Evolutionary conservation across 2,329 filamentous ascomycete genomes (phyloP), one percentile per base, ranked within the genome.

Genomic region (Pseudogymnoascus sp.): DNA sequence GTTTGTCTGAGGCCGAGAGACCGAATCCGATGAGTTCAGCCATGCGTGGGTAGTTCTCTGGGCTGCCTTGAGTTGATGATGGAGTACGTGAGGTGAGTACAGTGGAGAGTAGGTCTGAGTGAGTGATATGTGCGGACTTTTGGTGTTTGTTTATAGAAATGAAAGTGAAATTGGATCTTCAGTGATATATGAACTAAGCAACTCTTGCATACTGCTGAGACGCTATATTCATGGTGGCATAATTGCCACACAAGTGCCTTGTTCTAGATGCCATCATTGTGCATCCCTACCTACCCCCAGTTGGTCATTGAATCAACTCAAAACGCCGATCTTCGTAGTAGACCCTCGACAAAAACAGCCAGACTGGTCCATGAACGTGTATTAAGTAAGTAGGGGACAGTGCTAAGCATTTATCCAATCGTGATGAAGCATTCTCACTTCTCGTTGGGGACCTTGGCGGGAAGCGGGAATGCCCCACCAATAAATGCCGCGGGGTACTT

Each of bases 401-500:
- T 6, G 23, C 46, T 31, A 53, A 28, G 23, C 44, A 28, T 53
- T 53, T 53, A 50, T 8, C 44, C 44, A 53, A 53, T 53, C 23
- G 46, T 16, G 8, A 11, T 31, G 44, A 53, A 53, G 46, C 46
- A 53, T 53, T 53, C 14, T 53, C 23, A 31, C 14, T 31, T 53
- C 7, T 16, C 10, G 25, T 31, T 31, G 10, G 14, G 8, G 23
- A 10, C 16, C 46, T 53, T 53, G 23, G 46, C 25, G 46, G 25
- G 25, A 31, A 53, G 25, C 46, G 46, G 46, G 46, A 53, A 28
- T 23, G 44, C 44, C 44, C 44, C 44, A 23, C 44, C 44, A 50
- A 50, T 50, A 50, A 23, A n/a, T 50, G 44, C 44, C 44, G 44
- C 44, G 44, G 44, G 44, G 44, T 50, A 50, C 21, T 50, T 50